These are phyloP conservation scores for Rhodotorula toruloides DNA, from an alignment of 768 basidiomycete species.

Conservation along the genomic window DNA sequence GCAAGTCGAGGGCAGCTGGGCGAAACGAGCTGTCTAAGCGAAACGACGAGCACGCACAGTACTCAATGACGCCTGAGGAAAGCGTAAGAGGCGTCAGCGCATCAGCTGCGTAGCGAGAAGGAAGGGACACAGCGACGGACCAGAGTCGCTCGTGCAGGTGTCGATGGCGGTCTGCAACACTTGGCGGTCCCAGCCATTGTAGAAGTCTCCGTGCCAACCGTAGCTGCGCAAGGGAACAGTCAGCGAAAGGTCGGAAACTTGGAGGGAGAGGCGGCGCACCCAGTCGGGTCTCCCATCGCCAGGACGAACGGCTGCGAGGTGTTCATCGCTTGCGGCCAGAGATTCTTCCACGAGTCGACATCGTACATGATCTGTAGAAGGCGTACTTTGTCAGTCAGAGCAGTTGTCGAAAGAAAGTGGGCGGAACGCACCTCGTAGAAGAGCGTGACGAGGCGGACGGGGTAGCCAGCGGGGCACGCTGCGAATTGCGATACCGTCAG, in stretches of 20 bases:
- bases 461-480: conserved; percentile 37
- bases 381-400: not conserved
- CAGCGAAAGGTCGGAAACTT: not conserved
- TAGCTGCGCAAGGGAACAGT: not conserved
- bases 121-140: no score
- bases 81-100: no score
- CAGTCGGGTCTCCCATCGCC: conserved; percentile 17
- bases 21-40: no score
- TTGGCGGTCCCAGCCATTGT: conserved; percentile 39
- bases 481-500: not conserved
- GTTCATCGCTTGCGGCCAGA: conserved; percentile 22
- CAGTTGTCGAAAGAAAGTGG: not conserved
- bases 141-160: conserved; percentile 37
- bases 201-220: conserved; percentile 15
- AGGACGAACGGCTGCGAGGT: conserved; percentile 31
- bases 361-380: conserved; percentile 12
- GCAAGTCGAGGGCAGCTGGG: not conserved
- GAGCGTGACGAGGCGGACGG: conserved; percentile 36
- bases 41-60: conserved; percentile 18
- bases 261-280: not conserved
- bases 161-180: conserved; percentile 38
- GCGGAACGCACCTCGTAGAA: conserved; percentile 24
- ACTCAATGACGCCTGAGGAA: conserved; percentile 40
- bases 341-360: conserved; percentile 15
- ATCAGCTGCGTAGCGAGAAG: no score